Percentiles rank a stretch among this genome's conserved stretches.
Conservation (phyloP, 2,329 filamentous ascomycete genomes). For the Fragosphaeria purpurea region DNA sequence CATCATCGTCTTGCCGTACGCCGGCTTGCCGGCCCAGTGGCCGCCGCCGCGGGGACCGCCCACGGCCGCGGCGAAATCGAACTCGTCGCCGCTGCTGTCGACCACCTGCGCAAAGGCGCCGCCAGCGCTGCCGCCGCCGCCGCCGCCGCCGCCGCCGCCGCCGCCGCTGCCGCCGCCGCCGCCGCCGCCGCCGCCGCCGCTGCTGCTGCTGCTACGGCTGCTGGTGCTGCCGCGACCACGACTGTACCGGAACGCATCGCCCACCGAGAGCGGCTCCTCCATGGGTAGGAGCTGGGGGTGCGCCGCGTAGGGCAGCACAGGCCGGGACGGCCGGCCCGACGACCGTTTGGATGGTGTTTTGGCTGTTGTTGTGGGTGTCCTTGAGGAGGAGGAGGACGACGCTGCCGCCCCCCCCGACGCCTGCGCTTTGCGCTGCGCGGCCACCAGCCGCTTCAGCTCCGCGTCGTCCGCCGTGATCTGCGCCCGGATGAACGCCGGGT, state of each 20-base stretch:
- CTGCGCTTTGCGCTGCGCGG: constrained; percentile 37
- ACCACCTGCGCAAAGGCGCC: constrained; percentile 5
- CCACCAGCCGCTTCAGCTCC: constrained; percentile 65
- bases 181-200: not conserved
- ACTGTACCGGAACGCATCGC: constrained; percentile 22
- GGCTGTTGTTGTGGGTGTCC: constrained; percentile 1
- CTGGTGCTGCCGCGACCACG: not conserved
- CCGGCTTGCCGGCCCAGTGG: not conserved
- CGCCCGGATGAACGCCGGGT: constrained; percentile 61
- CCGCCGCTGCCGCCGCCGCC: not conserved
- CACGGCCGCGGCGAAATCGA: not conserved
- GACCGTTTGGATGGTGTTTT: not conserved
- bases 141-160: not conserved
- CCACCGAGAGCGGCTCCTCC: constrained; percentile 26
- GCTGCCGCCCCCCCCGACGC: not conserved
- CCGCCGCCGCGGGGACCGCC: not conserved
- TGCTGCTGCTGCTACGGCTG: not conserved
- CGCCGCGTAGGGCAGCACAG: constrained; percentile 27
- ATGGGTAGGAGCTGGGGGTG: constrained; percentile 28
- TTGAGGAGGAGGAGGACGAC: not conserved
- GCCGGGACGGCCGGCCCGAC: constrained; percentile 7
- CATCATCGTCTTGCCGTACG: not conserved
- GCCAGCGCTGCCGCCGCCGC: not conserved
- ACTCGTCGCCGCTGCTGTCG: constrained; percentile 12
- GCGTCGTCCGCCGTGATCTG: constrained; percentile 69